phyloP scores from a whole-genome alignment of 192 early-diverging fungal species.

The Neocallimastix lanati region DNA sequence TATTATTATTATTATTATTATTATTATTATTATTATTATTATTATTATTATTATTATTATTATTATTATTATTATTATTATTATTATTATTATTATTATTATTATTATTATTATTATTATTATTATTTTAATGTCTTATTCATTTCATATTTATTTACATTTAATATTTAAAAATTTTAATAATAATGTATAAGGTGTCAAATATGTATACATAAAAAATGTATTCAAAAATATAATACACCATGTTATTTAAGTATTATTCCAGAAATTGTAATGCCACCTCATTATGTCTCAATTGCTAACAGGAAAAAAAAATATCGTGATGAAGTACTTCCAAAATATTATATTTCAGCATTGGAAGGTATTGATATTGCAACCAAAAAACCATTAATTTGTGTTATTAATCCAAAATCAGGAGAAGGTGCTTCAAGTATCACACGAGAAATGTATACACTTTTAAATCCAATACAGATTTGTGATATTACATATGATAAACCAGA shows the following conservation, averaged over 20 bases:
- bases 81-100: too few relatives aligned
- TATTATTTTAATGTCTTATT: too few relatives aligned
- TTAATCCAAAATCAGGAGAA: slow-evolving; percentile 23
- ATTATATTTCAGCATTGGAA: not conserved
- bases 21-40: too few relatives aligned
- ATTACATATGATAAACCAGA: slow-evolving; percentile 11
- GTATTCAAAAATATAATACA: not conserved
- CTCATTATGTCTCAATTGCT: not conserved
- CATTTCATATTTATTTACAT: too few relatives aligned
- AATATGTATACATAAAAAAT: not conserved
- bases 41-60: too few relatives aligned
- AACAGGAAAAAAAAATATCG: not conserved
- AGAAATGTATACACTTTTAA: slow-evolving; percentile 11
- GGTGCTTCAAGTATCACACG: slow-evolving; percentile 12
- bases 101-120: too few relatives aligned
- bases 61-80: too few relatives aligned
- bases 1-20: too few relatives aligned
- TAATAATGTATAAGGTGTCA: not conserved
- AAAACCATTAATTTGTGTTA: slow-evolving; percentile 1
- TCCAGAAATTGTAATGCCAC: not conserved
- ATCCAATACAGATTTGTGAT: slow-evolving; percentile 17
- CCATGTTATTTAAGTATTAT: not conserved
- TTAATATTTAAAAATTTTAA: not conserved
- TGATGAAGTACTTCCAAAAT: not conserved
- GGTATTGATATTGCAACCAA: not conserved